A percentile compares a stretch with the other conserved stretches of the same genome.
Evolutionary conservation across 2,329 filamentous ascomycete species (phyloP).

Genomic region (Hymenoscyphus infarciens): DNA sequence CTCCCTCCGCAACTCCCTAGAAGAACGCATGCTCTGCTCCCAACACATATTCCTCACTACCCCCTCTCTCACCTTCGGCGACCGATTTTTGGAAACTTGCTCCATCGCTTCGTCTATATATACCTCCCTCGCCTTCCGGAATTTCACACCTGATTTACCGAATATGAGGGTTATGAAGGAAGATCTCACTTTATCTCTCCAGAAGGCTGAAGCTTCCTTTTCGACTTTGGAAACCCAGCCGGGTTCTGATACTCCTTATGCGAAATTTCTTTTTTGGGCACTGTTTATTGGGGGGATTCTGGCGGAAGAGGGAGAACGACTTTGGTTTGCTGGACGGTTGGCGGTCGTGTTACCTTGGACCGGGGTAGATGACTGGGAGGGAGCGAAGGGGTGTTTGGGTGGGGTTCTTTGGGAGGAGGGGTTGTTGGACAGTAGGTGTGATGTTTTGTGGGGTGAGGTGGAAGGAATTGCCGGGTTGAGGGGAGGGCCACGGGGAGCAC

Average conservation of each 20-base stretch:
- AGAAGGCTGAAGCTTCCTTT: neutral
- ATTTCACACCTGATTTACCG: neutral
- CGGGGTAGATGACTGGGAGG: neutral
- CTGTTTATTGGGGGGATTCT: slow-evolving; percentile 6
- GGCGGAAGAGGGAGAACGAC: neutral
- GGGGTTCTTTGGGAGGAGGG: neutral
- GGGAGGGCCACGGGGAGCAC: neutral
- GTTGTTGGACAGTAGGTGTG: neutral
- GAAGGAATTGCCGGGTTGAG: slow-evolving; percentile 1
- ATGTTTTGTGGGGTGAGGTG: neutral
- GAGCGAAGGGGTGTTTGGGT: slow-evolving; percentile 1
- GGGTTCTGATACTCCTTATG: neutral
- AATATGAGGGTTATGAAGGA: neutral
- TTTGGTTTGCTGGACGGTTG: slow-evolving; percentile 5
- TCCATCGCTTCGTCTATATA: slow-evolving; percentile 7
- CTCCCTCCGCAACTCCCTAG: neutral
- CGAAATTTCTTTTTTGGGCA: slow-evolving; percentile 5
- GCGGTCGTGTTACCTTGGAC: slow-evolving; percentile 8
- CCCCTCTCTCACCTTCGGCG: neutral
- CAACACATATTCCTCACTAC: neutral
- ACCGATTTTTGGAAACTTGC: slow-evolving; percentile 2
- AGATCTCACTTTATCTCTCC: neutral
- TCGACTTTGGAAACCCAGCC: neutral
- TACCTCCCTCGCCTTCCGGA: slow-evolving; percentile 7
- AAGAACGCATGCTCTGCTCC: neutral